These are phyloP conservation scores for Cucurbita ficifolia DNA, from an alignment of 306 rosid genomes.

Conservation along the genomic window DNA sequence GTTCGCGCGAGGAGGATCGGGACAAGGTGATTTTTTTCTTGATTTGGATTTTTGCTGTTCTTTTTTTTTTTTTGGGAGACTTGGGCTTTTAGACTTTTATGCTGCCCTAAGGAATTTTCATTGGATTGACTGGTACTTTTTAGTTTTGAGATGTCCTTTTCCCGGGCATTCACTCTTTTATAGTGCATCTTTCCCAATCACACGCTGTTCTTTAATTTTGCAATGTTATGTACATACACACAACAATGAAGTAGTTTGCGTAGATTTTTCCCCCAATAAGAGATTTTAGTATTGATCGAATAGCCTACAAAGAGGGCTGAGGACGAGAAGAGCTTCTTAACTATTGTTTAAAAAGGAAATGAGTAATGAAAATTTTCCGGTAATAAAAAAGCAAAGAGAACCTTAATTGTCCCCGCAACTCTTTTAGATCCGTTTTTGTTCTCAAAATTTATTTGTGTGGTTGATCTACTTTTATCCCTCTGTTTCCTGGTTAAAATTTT, in stretches of 20 bases:
- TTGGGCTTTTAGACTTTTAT: neutral
- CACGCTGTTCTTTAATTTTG: neutral
- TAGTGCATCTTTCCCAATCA: neutral
- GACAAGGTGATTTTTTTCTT: neutral
- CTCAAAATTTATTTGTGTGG: neutral
- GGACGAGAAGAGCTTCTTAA: neutral
- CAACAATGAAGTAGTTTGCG: neutral
- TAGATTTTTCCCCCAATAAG: neutral
- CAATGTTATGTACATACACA: neutral
- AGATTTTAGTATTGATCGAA: neutral
- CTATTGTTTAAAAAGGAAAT: neutral
- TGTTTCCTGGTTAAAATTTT: neutral
- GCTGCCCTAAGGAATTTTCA: neutral
- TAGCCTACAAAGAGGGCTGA: neutral
- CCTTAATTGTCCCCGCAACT: neutral
- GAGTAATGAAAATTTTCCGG: neutral
- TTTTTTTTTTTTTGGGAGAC: neutral
- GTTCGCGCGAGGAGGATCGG: neutral
- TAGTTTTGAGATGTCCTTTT: neutral
- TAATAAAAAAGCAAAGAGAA: neutral
- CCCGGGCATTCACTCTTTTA: neutral
- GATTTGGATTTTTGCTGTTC: neutral
- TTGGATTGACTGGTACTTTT: neutral
- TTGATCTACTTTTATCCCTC: neutral
- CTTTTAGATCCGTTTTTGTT: neutral